A percentile compares a stretch with the other conserved stretches of the same genome.
These are phyloP conservation scores for Exophiala oligosperma DNA, from an alignment of 2,329 filamentous ascomycete genomes.

Conservation along the genomic window DNA sequence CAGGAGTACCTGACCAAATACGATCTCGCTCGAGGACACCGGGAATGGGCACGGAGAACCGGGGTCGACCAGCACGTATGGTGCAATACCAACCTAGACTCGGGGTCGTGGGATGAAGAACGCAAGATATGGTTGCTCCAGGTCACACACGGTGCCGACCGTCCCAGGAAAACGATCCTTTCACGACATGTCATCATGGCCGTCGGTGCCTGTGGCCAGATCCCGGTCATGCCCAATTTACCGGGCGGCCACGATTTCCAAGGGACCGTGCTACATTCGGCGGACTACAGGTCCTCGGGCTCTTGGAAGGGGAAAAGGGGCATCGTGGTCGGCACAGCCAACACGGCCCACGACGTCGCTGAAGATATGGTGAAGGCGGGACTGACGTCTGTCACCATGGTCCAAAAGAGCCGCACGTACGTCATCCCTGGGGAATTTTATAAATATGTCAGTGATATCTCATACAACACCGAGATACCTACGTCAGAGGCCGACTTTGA, in stretches of 20 bases:
- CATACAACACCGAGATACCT: conserved; percentile 27
- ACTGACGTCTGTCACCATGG: conserved; percentile 46
- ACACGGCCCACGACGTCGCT: conserved; percentile 50
- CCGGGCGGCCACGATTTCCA: conserved; percentile 35
- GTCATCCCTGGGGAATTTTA: conserved; percentile 31
- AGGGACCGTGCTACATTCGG: conserved; percentile 40
- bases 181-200: conserved; percentile 11
- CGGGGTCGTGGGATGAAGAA: conserved; percentile 41
- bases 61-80: conserved; percentile 42
- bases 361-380: conserved; percentile 49
- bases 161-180: conserved; percentile 1
- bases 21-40: conserved; percentile 27
- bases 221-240: conserved; percentile 28
- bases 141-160: conserved; percentile 25
- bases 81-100: conserved; percentile 41
- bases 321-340: conserved; percentile 50
- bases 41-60: conserved; percentile 28
- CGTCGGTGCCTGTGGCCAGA: conserved; percentile 15
- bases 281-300: conserved; percentile 35
- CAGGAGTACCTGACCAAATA: conserved; percentile 31
- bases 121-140: conserved; percentile 42
- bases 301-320: conserved; percentile 43
- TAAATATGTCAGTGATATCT: conserved; percentile 19
- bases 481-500: conserved; percentile 27
- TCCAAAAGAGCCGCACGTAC: conserved; percentile 46